Conservation (phyloP, 805 yeast genomes). For the Metschnikowia borealis region DNA sequence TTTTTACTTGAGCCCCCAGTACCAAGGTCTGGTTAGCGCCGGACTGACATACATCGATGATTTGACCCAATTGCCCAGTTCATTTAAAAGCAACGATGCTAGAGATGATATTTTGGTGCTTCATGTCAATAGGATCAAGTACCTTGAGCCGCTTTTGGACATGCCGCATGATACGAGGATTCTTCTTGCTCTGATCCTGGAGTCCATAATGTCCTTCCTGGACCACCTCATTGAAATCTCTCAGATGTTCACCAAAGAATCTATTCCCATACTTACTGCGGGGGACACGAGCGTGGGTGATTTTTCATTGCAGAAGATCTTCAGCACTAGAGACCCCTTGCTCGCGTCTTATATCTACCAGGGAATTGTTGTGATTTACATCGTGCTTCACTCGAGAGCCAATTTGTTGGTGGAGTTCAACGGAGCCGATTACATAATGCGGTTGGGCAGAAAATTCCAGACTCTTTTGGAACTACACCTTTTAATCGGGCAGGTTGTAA, state of each 20-base stretch:
- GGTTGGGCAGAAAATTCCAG: conserved; percentile 22
- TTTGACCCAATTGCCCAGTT: conserved; percentile 19
- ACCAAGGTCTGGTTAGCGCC: conserved; percentile 13
- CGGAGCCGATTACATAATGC: conserved; percentile 19
- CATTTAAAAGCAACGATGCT: conserved; percentile 31
- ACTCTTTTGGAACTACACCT: conserved; percentile 23
- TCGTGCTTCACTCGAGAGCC: conserved; percentile 43
- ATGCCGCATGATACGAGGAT: conserved; percentile 29
- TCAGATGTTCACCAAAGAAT: conserved; percentile 10
- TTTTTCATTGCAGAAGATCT: conserved; percentile 30
- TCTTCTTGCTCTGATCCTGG: conserved; percentile 33
- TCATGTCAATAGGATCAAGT: conserved; percentile 49
- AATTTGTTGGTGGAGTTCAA: conserved; percentile 27
- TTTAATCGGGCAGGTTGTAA: conserved; percentile 18
- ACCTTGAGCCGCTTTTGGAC: conserved; percentile 48
- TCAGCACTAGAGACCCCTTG: conserved; percentile 42
- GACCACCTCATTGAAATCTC: conserved; percentile 16
- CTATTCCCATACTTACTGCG: conserved; percentile 9
- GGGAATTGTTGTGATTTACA: conserved; percentile 48
- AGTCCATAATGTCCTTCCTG: conserved; percentile 30
- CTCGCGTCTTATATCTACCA: conserved; percentile 48
- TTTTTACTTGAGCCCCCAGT: conserved; percentile 20
- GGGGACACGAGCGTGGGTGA: conserved; percentile 7
- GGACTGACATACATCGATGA: conserved; percentile 19
- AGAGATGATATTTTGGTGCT: conserved; percentile 43